Evolutionary conservation across 331 rosid genomes (phyloP).

Genomic region (Telfairia occidentalis): DNA sequence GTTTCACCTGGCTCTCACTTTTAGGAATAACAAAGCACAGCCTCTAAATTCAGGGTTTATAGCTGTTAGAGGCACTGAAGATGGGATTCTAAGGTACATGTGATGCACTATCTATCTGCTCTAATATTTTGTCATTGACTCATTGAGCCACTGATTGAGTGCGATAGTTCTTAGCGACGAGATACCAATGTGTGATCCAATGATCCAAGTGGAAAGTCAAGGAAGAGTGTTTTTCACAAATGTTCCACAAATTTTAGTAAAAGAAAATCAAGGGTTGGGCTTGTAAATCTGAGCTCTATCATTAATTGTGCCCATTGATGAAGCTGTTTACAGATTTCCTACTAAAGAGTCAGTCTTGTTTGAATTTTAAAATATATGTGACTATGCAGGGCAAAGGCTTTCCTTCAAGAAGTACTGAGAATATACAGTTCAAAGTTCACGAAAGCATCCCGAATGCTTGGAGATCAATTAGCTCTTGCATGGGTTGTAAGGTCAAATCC

Average conservation of each 20-base stretch:
- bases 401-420: conserved; percentile 58
- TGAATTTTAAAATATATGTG: neutral
- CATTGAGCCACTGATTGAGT: neutral
- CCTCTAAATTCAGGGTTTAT: conserved; percentile 94
- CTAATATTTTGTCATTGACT: conserved; percentile 6
- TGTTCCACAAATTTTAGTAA: neutral
- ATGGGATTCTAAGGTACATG: conserved; percentile 59
- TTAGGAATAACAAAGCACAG: conserved; percentile 80
- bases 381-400: conserved; percentile 60
- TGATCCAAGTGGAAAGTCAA: neutral
- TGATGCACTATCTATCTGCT: neutral
- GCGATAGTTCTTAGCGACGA: neutral
- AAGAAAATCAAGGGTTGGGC: neutral
- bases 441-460: conserved; percentile 83
- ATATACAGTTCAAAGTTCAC: conserved; percentile 52
- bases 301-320: neutral
- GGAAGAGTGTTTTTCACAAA: neutral
- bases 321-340: neutral
- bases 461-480: conserved; percentile 93
- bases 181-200: neutral
- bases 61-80: conserved; percentile 79
- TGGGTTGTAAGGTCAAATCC: conserved; percentile 75
- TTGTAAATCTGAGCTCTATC: neutral
- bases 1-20: conserved; percentile 76
- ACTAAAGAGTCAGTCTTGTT: neutral